These are phyloP conservation scores for Ogataea pignaliae DNA, from an alignment of 805 yeast species.

Conservation along the genomic window DNA sequence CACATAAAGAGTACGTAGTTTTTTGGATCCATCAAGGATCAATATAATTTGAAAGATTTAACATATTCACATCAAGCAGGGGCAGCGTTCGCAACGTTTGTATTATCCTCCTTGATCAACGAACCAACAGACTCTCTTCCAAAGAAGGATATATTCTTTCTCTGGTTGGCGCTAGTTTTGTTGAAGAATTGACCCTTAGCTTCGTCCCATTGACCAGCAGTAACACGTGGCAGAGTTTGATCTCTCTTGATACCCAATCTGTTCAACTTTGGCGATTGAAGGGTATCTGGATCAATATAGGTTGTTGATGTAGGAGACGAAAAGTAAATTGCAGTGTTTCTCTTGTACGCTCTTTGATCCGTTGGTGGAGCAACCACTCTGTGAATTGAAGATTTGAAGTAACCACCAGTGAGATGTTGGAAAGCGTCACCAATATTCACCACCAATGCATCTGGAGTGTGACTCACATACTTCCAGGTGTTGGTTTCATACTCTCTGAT, in stretches of 20 bases:
- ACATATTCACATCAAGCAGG: too few species aligned
- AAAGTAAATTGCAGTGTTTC: conserved; percentile 41
- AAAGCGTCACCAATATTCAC: conserved; percentile 40
- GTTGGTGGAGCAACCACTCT: conserved; percentile 44
- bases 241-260: conserved; percentile 30
- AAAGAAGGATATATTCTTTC: conserved; percentile 9
- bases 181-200: conserved; percentile 45
- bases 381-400: conserved; percentile 43
- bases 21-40: too few species aligned
- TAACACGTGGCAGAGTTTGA: conserved; percentile 28
- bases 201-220: conserved; percentile 40
- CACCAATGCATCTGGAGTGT: conserved; percentile 35
- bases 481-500: conserved; percentile 35
- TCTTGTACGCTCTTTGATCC: conserved; percentile 33
- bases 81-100: too few species aligned
- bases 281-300: conserved; percentile 37
- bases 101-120: conserved; percentile 7
- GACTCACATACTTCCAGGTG: conserved; percentile 37
- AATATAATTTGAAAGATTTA: too few species aligned
- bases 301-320: conserved; percentile 35
- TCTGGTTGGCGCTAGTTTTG: conserved; percentile 25
- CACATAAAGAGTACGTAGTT: too few species aligned
- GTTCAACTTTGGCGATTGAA: conserved; percentile 35
- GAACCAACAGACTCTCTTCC: conserved; percentile 19
- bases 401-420: conserved; percentile 41